Conservation (phyloP, 208 protist genomes). For the Trypanosoma mega region DNA sequence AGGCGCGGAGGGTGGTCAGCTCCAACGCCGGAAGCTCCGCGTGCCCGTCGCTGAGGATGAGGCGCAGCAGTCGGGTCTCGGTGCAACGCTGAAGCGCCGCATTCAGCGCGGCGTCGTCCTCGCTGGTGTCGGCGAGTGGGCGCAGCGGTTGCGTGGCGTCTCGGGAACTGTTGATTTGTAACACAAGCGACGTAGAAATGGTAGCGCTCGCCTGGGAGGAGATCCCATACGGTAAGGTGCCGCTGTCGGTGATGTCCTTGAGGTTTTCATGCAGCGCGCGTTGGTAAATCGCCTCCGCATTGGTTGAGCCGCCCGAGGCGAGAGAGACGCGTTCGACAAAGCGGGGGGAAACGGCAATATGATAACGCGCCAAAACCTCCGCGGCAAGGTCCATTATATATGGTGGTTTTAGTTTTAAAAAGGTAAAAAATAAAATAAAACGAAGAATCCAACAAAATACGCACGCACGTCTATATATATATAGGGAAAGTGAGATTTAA, state of each 20-base stretch:
- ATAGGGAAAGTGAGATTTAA: too few relatives aligned
- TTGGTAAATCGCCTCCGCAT: constrained; percentile 45
- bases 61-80: constrained; percentile 54
- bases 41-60: constrained; percentile 72
- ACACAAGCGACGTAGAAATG: constrained; percentile 47
- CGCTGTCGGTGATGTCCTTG: constrained; percentile 52
- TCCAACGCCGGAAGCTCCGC: constrained; percentile 69
- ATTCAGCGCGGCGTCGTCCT: constrained; percentile 50
- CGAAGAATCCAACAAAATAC: background rate
- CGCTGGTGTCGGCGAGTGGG: constrained; percentile 55
- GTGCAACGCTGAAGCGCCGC: constrained; percentile 49
- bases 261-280: constrained; percentile 57
- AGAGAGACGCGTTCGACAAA: constrained; percentile 49
- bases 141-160: constrained; percentile 82
- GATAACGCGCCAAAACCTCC: constrained; percentile 31
- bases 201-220: constrained; percentile 38
- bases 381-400: constrained; percentile 36
- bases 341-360: constrained; percentile 50
- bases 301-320: constrained; percentile 24
- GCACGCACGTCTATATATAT: too few relatives aligned
- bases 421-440: background rate
- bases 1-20: constrained; percentile 58
- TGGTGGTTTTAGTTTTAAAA: constrained; percentile 3
- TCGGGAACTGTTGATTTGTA: constrained; percentile 71
- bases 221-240: constrained; percentile 56